Base-by-base conservation (phyloP, 768 basidiomycete species). In the Podaxis carcinomalis region DNA sequence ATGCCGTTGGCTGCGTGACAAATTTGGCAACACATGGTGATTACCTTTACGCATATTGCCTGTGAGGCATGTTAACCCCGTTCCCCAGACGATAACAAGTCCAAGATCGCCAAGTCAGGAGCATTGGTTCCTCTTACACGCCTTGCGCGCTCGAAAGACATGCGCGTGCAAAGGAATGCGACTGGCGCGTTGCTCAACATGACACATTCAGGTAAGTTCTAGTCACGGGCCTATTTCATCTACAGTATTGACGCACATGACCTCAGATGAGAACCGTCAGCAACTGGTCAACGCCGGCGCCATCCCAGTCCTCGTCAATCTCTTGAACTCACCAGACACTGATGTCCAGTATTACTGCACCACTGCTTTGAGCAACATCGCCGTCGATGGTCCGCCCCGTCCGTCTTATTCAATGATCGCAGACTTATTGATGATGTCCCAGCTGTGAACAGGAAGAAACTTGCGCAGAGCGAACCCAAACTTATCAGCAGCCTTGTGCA, bases 331-430 rank as follows among this genome's bases (percentile, higher is more conserved):
- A 4, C 87, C 91, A 51, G 97, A 99, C 72, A 99, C 97, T n/a
- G 97, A 99, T 70, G 97, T 99, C 1, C 97, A 99, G 73, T 99
- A 99, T 70, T 99, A 99, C 72, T 99, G 97, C 75, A 99, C 97
- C 5, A 99, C 97, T 11, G 97, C 97, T 5, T 76, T 99, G 67
- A 95, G 92, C 72, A 99, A 99, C 70, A 99, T 99, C 65, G 97
- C 97, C 36, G 97, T 99, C 5, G 97, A 99, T 76, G 91, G 93
- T 87, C 65, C 16, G 72, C 54, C 2, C 37, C 16, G 46, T 21
- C 56, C 32, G 21, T 25, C 13, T 32, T 35, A 54, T 40, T 50
- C 23, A 4, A 13, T 14, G 36, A 25, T 28, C 19, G 27, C 57
- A 7, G 51, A 40, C 28, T 65, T 55, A 58, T 62, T 53, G 40